A percentile compares a stretch with the other conserved stretches of the same genome.
These are phyloP conservation scores for Pistacia atlantica DNA, from an alignment of 345 rosid species.

Conservation along the genomic window DNA sequence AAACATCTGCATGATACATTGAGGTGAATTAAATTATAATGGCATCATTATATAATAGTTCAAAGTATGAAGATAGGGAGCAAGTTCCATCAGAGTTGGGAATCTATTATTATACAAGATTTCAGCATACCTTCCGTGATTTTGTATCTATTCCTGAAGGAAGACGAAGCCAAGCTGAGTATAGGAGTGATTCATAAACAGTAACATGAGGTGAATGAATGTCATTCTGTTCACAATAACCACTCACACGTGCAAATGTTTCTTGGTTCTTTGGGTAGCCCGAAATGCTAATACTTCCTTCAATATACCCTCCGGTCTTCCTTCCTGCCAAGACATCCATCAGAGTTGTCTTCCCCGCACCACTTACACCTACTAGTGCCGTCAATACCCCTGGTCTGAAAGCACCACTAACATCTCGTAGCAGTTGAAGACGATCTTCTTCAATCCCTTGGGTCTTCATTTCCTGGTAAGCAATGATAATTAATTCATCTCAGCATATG, in stretches of 20 bases:
- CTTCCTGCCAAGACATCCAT: constrained; percentile 44
- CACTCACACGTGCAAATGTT: constrained; percentile 18
- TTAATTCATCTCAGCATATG: background rate
- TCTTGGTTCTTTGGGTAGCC: constrained; percentile 41
- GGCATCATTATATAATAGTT: background rate
- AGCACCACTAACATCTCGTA: constrained; percentile 31
- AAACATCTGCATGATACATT: constrained; percentile 32
- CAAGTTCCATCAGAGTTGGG: background rate
- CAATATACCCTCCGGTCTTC: constrained; percentile 38
- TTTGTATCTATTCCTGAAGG: background rate
- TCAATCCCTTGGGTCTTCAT: constrained; percentile 37
- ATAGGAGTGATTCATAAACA: constrained; percentile 13
- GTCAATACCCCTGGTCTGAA: constrained; percentile 42
- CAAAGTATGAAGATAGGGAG: background rate
- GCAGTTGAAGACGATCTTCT: constrained; percentile 35
- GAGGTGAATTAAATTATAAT: background rate
- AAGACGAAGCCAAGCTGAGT: constrained; percentile 23
- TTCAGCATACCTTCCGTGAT: background rate
- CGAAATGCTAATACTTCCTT: constrained; percentile 36
- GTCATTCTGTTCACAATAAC: constrained; percentile 23
- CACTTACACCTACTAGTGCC: constrained; percentile 43
- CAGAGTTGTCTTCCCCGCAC: constrained; percentile 48
- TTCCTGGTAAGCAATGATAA: constrained; percentile 19
- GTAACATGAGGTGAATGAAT: constrained; percentile 22
- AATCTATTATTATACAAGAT: background rate